Base-by-base conservation (phyloP, 345 rosid species). In the Erucastrum elatum region DNA sequence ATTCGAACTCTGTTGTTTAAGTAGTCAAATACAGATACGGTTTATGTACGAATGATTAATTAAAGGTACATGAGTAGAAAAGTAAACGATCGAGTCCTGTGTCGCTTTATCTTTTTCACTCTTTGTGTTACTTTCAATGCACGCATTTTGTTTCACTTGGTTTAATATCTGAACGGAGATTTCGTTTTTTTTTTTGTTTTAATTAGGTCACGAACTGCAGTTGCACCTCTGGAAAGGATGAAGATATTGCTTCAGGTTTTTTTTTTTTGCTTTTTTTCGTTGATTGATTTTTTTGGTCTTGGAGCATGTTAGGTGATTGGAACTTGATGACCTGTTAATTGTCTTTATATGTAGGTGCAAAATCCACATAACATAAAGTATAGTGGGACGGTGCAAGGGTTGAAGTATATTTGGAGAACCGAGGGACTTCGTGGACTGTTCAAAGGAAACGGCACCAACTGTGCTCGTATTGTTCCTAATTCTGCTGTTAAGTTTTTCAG, bases 401-500 rank as follows among this genome's bases (percentile, higher is more conserved):
- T 95, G 90, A 93, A 90, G 87, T 91, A 93, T 85, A 90, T 95
- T 68, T 91, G 98, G 99, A 89, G 90, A 84, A 88, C 94, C 5
- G 99, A 95, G 84, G 98, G 99, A 63, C 85, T 93, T 67, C 89
- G 96, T 64, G 99, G 98, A 46, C 56, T 95, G 82, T 95, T 95
- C 71, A 95, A 90, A 90, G 98, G 99, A 73, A 95, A 95, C 53
- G 98, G 98, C 49, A 85, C 99, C 31, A 91, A 95, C 78, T 95
- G 99, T 84, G 99, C 99, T 66, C 96, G 99, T 30, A 95, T 93
- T 75, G 85, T 95, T 79, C 99, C 99, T 7, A 95, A 95, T 76
- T 95, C 98, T 1, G 99, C 99, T 25, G 98, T 95, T 80, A 95
- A 95, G 80, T 95, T 95, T 87, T 95, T 93, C 82, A 95, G 97